Evolutionary conservation across 2,329 filamentous ascomycete species (phyloP), one percentile per base, ranked within the genome.

Genomic region (Scopulariopsis brevicaulis): DNA sequence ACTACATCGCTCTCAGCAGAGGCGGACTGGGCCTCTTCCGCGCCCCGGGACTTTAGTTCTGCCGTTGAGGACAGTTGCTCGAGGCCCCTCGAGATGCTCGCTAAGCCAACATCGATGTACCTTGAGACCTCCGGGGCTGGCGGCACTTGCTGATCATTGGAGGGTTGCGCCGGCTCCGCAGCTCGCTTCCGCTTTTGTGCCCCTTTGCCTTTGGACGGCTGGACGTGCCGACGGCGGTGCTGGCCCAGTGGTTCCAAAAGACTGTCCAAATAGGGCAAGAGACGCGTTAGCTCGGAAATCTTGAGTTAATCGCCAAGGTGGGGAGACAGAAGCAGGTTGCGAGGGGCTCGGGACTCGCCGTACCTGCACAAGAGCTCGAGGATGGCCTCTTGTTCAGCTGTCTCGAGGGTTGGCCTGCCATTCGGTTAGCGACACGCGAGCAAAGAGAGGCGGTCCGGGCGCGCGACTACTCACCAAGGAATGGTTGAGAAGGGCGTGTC

Each of bases 351-450:
- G 22, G 24, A 24, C 20, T 55, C 53, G 25, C 1, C 52, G 64
- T 76, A 88, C 86, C 75, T 79, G 79, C 81, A 87, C 5, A 89
- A 74, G 54, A 90, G 73, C 61, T 88, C 84, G 11, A 89, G 66
- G 43, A 89, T 85, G 4, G 77, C 75, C 56, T 85, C 78, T 68
- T 88, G 84, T 56, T 87, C 76, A 54, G 81, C 73, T 20, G 71
- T 66, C 1, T 75, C 73, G 51, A 87, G 76, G 50, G 76, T 69
- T 8, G 86, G 86, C 85, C 86, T 90, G 54, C 6, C 2, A 7
- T 15, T 12, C 18, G 32, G 53, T 55, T 57, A 54, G 53, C n/a
- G 25, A 12, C 35, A 40, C 18, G 43, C n/a, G 1, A 58, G 8
- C 53, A 46, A 12, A 14, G 4, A n/a, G 35, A 11, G 8, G 3